These are phyloP conservation scores for Candolleomyces eurysporus DNA, from an alignment of 768 basidiomycete genomes.

Conservation along the genomic window DNA sequence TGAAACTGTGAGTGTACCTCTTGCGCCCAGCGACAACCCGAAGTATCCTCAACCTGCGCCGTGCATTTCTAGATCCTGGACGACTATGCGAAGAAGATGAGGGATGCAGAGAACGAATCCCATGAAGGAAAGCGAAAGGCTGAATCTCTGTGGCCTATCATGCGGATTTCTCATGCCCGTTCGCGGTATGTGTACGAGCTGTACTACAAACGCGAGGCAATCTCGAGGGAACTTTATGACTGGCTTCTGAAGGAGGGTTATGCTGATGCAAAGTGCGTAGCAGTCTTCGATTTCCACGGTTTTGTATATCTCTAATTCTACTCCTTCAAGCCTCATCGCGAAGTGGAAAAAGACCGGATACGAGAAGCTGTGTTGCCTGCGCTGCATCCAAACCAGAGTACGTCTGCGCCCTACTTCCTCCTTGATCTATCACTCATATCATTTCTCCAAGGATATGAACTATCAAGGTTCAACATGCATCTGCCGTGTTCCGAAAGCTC, in stretches of 20 bases:
- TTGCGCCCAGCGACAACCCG: neutral
- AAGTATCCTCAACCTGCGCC: neutral
- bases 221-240: conserved; percentile 90
- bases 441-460: conserved; percentile 83
- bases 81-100: conserved; percentile 99
- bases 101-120: conserved; percentile 97
- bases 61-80: conserved; percentile 71
- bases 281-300: neutral
- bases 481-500: conserved; percentile 94
- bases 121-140: conserved; percentile 98
- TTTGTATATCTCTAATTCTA: conserved; percentile 6
- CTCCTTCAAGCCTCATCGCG: conserved; percentile 73
- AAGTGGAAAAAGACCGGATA: conserved; percentile 99
- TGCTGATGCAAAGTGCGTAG: conserved; percentile 88
- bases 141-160: conserved; percentile 95
- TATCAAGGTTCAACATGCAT: conserved; percentile 98
- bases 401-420: conserved; percentile 9
- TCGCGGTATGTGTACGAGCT: conserved; percentile 97
- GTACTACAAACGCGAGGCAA: conserved; percentile 97
- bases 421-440: neutral
- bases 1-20: conserved; percentile 53
- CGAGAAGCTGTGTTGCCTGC: conserved; percentile 94
- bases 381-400: conserved; percentile 94
- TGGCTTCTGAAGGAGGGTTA: conserved; percentile 98
- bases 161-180: conserved; percentile 95